These are phyloP conservation scores for Suillus tomentosus DNA, from an alignment of 768 basidiomycete species.

Conservation along the genomic window DNA sequence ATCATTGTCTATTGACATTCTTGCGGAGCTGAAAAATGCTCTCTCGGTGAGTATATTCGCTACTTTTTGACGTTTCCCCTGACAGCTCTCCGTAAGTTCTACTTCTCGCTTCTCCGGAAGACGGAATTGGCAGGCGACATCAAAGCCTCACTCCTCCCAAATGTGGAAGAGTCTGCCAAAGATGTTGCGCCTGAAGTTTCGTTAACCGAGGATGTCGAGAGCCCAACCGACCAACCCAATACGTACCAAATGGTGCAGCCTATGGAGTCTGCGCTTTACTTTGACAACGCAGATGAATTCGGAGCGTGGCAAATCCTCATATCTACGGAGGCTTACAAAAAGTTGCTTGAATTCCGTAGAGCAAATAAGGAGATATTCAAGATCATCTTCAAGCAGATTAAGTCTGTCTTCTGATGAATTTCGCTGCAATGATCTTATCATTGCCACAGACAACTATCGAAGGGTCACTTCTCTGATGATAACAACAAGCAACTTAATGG, in stretches of 20 bases:
- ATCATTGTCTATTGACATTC: constrained; percentile 19
- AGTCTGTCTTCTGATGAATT: constrained; percentile 37
- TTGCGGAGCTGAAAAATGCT: constrained; percentile 26
- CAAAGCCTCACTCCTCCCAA: constrained; percentile 12
- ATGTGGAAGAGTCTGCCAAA: constrained; percentile 5
- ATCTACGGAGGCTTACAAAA: constrained; percentile 48
- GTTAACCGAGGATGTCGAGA: constrained; percentile 5
- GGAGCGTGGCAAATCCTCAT: constrained; percentile 67
- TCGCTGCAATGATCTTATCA: neutral
- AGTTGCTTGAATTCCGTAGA: constrained; percentile 49
- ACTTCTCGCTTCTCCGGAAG: constrained; percentile 23
- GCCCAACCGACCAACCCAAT: constrained; percentile 12
- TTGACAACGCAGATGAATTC: constrained; percentile 55
- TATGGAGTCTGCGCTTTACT: constrained; percentile 61
- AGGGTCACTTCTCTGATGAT: constrained; percentile 66
- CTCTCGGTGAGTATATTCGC: constrained; percentile 30
- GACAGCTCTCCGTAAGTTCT: constrained; percentile 21
- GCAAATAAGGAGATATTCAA: constrained; percentile 48
- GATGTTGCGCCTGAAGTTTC: neutral
- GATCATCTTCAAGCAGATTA: constrained; percentile 69
- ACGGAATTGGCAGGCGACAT: constrained; percentile 16
- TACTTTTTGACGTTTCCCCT: neutral
- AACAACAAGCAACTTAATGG: constrained; percentile 64
- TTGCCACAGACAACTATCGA: constrained; percentile 59
- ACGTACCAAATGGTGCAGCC: constrained; percentile 54